These are phyloP conservation scores for Penicillium griseofulvum DNA, from an alignment of 2,329 filamentous ascomycete genomes.

Conservation along the genomic window DNA sequence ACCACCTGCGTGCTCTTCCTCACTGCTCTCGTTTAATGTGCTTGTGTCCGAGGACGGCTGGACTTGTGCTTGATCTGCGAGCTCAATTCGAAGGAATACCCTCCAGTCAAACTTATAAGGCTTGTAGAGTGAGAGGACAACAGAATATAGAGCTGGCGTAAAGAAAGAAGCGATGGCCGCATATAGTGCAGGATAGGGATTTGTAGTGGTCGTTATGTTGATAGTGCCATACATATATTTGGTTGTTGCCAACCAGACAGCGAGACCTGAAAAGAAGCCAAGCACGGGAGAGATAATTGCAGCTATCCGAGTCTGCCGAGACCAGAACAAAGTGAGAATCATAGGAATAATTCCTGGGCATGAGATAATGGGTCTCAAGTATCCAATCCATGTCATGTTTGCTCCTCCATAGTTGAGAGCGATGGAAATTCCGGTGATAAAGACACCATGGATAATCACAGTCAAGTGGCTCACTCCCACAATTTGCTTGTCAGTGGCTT, in stretches of 20 bases:
- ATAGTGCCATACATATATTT: constrained; percentile 42
- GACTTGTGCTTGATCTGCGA: constrained; percentile 41
- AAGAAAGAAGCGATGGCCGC: constrained; percentile 48
- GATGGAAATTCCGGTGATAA: constrained; percentile 50
- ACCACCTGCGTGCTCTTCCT: constrained; percentile 3
- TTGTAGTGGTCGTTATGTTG: constrained; percentile 42
- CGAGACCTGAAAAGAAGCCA: constrained; percentile 45
- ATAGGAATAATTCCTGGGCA: constrained; percentile 49
- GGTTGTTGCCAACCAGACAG: constrained; percentile 46
- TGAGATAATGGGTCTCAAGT: constrained; percentile 44
- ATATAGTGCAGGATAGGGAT: constrained; percentile 45
- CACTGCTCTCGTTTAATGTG: constrained; percentile 10
- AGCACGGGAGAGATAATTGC: constrained; percentile 41
- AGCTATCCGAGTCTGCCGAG: constrained; percentile 46
- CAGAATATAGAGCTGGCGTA: constrained; percentile 47
- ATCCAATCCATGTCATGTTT: constrained; percentile 49
- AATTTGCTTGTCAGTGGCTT: constrained; percentile 44
- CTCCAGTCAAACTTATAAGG: constrained; percentile 45
- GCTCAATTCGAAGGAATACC: constrained; percentile 49
- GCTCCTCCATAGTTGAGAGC: constrained; percentile 51
- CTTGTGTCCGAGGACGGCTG: constrained; percentile 12
- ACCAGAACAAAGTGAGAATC: constrained; percentile 47
- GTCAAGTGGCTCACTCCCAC: constrained; percentile 49
- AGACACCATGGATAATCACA: constrained; percentile 48
- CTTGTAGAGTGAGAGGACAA: constrained; percentile 44